A percentile compares a stretch with the other conserved stretches of the same genome.
phyloP scores from a whole-genome alignment of 208 protist species.

The Leptomonas pyrrhocoris region DNA sequence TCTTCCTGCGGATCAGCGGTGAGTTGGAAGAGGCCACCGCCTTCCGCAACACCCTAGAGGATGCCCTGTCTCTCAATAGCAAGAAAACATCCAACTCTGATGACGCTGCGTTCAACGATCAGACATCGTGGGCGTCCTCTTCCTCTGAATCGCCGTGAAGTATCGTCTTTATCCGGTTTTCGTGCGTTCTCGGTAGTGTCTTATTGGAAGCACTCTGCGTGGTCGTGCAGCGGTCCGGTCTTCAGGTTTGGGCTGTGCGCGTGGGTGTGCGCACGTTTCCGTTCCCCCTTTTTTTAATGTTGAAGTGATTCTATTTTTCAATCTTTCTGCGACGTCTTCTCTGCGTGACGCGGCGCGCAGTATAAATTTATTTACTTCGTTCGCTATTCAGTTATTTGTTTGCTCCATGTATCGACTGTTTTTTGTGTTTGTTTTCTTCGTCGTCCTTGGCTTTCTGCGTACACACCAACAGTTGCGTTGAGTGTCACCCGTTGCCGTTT shows the following conservation, averaged over 20 bases:
- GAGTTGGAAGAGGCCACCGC: slow-evolving; percentile 31
- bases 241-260: too few relatives aligned
- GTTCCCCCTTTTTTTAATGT: slow-evolving; percentile 3
- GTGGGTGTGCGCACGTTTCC: neutral
- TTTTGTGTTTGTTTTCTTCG: neutral
- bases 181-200: too few relatives aligned
- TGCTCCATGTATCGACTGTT: neutral
- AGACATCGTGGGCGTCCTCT: neutral
- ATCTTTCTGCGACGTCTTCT: too few relatives aligned
- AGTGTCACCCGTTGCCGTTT: too few relatives aligned
- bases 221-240: too few relatives aligned
- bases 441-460: neutral
- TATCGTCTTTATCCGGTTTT: too few relatives aligned
- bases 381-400: neutral
- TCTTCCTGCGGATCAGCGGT: slow-evolving; percentile 52
- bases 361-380: too few relatives aligned
- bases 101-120: neutral
- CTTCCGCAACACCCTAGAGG: slow-evolving; percentile 20
- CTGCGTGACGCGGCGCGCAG: too few relatives aligned
- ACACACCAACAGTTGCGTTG: too few relatives aligned
- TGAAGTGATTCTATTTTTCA: neutral
- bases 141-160: neutral
- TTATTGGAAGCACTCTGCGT: too few relatives aligned
- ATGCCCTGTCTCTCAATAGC: slow-evolving; percentile 25
- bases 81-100: slow-evolving; percentile 63